These are phyloP conservation scores for Nakazawaea pomicola DNA, from an alignment of 805 yeast species.

Conservation along the genomic window DNA sequence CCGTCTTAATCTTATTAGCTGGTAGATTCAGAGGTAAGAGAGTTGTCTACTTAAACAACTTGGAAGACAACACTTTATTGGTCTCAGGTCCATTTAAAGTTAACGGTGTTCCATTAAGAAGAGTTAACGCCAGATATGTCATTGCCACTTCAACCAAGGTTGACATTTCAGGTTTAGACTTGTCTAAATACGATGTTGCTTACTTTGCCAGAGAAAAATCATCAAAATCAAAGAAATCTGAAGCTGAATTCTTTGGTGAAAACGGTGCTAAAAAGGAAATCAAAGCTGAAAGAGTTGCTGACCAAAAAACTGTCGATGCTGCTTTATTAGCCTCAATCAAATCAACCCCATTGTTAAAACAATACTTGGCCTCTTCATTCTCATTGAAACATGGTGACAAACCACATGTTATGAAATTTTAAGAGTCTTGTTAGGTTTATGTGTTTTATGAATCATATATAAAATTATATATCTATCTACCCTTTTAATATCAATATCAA, in stretches of 20 bases:
- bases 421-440: slow-evolving; percentile 48
- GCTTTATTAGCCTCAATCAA: slow-evolving; percentile 90
- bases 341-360: slow-evolving; percentile 95
- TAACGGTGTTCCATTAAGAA: slow-evolving; percentile 99
- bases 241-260: slow-evolving; percentile 85
- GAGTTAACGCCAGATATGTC: slow-evolving; percentile 98
- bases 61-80: slow-evolving; percentile 96
- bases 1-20: slow-evolving; percentile 94
- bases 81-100: slow-evolving; percentile 99
- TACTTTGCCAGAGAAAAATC: slow-evolving; percentile 96
- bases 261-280: slow-evolving; percentile 76
- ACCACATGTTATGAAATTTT: slow-evolving; percentile 97
- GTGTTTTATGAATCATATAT: no score
- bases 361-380: slow-evolving; percentile 93
- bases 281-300: slow-evolving; percentile 90
- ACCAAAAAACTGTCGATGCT: slow-evolving; percentile 94
- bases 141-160: slow-evolving; percentile 97
- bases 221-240: slow-evolving; percentile 78
- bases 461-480: no score
- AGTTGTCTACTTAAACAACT: slow-evolving; percentile 94
- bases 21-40: slow-evolving; percentile 99
- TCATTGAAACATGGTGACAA: slow-evolving; percentile 97
- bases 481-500: slow-evolving; percentile 1
- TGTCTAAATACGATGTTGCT: slow-evolving; percentile 85
- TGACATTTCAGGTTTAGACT: slow-evolving; percentile 72